Conservation (phyloP, 2,329 filamentous ascomycete species). For the Pyricularia sp. region DNA sequence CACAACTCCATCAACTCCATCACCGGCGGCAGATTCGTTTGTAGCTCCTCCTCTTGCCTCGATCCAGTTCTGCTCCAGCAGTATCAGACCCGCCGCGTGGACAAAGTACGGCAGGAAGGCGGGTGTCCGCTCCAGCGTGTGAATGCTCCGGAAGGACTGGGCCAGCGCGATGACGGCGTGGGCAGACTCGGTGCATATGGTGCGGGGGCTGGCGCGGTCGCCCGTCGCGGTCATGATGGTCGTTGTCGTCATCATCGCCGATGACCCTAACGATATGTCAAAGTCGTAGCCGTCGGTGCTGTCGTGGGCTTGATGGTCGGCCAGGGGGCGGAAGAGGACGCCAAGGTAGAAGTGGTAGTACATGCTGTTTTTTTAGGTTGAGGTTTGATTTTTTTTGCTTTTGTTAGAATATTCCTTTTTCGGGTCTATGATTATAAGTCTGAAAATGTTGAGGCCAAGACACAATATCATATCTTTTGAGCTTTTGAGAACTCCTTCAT, state of each 20-base stretch:
- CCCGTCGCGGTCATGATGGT: background rate
- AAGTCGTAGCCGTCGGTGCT: background rate
- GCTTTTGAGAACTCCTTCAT: no score
- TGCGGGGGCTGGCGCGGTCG: constrained; percentile 13
- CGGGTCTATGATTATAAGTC: no score
- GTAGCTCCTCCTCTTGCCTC: background rate
- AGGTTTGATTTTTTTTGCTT: background rate
- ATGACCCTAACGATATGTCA: no score
- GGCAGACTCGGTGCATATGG: constrained; percentile 14
- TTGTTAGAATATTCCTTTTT: background rate
- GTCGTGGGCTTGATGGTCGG: background rate
- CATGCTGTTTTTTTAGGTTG: background rate
- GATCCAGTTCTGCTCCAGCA: constrained; percentile 1
- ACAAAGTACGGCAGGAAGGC: constrained; percentile 21
- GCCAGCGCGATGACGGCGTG: constrained; percentile 7
- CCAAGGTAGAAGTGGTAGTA: constrained; percentile 9
- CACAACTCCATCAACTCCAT: no score
- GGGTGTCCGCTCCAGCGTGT: constrained; percentile 19
- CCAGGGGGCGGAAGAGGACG: constrained; percentile 6
- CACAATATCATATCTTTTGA: no score
- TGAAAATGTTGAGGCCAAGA: no score
- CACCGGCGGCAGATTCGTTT: no score
- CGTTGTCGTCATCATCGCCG: background rate
- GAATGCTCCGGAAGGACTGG: constrained; percentile 19
- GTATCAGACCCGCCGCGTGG: constrained; percentile 9